A percentile compares a stretch with the other conserved stretches of the same genome.
These are phyloP conservation scores for Venturia effusa DNA, from an alignment of 2,329 filamentous ascomycete genomes.

Conservation along the genomic window DNA sequence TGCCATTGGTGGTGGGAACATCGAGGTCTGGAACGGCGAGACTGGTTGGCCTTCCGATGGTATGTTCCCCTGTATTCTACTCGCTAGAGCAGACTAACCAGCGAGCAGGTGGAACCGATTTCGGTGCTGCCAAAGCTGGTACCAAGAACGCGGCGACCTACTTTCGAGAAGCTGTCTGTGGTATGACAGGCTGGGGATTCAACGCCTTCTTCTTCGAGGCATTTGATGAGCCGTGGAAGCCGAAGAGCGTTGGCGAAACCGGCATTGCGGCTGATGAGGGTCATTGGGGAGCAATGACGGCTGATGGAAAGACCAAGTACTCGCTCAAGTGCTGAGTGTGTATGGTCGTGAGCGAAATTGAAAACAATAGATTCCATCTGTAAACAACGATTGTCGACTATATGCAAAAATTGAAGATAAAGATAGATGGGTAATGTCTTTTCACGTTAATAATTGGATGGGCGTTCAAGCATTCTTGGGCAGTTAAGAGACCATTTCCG, in stretches of 20 bases:
- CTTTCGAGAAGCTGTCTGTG: conserved; percentile 53
- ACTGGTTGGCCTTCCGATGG: conserved; percentile 53
- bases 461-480: not conserved
- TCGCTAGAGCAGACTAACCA: conserved; percentile 14
- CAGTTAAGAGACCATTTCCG: too few relatives aligned
- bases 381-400: too few relatives aligned
- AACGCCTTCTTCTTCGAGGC: conserved; percentile 67
- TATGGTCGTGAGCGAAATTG: not conserved
- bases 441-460: not conserved
- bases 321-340: conserved; percentile 31
- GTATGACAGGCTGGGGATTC: conserved; percentile 52
- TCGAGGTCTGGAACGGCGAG: conserved; percentile 60
- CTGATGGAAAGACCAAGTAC: conserved; percentile 48
- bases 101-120: conserved; percentile 45
- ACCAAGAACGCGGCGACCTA: conserved; percentile 48
- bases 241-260: conserved; percentile 50
- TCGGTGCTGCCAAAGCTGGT: conserved; percentile 49
- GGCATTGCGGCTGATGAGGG: conserved; percentile 52
- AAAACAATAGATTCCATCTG: not conserved
- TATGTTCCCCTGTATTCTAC: conserved; percentile 12
- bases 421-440: not conserved
- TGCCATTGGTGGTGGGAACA: conserved; percentile 42
- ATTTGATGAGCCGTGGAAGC: conserved; percentile 65
- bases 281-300: conserved; percentile 58
- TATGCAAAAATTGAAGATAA: not conserved